Base-by-base conservation (phyloP, 441 rosid genomes). In the Monsonia emarginata region DNA sequence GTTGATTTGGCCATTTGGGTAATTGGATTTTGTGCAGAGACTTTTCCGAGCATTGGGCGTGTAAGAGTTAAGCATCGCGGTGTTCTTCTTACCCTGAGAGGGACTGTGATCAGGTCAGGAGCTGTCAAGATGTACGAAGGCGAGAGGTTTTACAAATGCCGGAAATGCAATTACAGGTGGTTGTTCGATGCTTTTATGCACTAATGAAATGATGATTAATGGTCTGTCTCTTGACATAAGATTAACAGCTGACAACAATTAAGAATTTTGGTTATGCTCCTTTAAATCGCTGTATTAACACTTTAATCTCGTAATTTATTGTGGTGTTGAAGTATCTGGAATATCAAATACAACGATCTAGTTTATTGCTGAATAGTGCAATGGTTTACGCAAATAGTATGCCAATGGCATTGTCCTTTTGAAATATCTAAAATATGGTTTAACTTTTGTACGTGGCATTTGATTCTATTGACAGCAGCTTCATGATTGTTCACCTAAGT, bases 91-190 rank as follows among this genome's bases (percentile, higher is more conserved):
- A 91, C 90, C 24, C 81, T 94, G 62, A 94, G 85, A 68, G 99
- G 99, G 61, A 94, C 95, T 0, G 89, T 94, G 26, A 94, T 88
- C 69, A 79, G 97, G 50, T 90, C 96, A 1, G 98, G 95, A 59
- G 86, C 91, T 63, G 80, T 82, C 61, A 94, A 89, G 83, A 90
- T 91, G 98, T 91, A 84, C 48, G 98, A 94, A 73, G 98, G 97
- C 61, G 88, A 83, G 78, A 81, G 96, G 84, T 83, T 85, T 82
- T 94, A 80, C 66, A 82, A 76, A 54, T 94, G 98, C 72, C 81
- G 83, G 58, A 94, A 83, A 83, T 94, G 97, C 85, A 88, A 88
- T 75, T 84, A 80, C 67, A 79, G 74, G 97, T 91, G 61, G 38
- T 25, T 22, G 18, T 24, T 56, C n/a, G 36, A 9, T 42, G 24